phyloP scores from a whole-genome alignment of 2,329 filamentous ascomycete species.

The Alternaria tenuissima region DNA sequence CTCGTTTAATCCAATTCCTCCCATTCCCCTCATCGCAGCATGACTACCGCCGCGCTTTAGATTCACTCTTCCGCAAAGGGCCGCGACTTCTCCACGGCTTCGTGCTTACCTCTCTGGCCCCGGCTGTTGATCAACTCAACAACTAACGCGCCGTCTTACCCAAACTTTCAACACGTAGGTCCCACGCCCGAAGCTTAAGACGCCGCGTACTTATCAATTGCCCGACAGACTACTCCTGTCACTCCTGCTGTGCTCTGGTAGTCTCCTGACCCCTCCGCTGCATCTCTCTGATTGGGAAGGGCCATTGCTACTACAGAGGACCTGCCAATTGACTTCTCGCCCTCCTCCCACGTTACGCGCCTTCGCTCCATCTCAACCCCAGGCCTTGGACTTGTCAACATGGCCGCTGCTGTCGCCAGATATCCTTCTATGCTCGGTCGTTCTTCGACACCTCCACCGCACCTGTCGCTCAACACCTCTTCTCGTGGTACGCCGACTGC shows the following conservation, averaged over 20 bases:
- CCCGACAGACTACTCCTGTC: slow-evolving; percentile 21
- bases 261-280: slow-evolving; percentile 12
- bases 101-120: slow-evolving; percentile 18
- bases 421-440: slow-evolving; percentile 47
- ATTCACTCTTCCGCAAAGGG: slow-evolving; percentile 22
- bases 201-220: slow-evolving; percentile 26
- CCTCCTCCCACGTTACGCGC: slow-evolving; percentile 36
- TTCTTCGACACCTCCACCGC: slow-evolving; percentile 59
- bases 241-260: slow-evolving; percentile 25
- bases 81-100: slow-evolving; percentile 20
- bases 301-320: slow-evolving; percentile 9
- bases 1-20: slow-evolving; percentile 10
- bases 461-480: slow-evolving; percentile 66
- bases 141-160: slow-evolving; percentile 9
- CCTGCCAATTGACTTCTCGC: slow-evolving; percentile 11
- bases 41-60: slow-evolving; percentile 41
- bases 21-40: slow-evolving; percentile 6
- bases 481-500: slow-evolving; percentile 67
- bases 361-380: slow-evolving; percentile 29
- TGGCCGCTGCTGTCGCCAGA: slow-evolving; percentile 56
- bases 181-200: slow-evolving; percentile 9
- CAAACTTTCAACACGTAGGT: slow-evolving; percentile 19
- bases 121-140: slow-evolving; percentile 35
- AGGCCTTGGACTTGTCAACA: slow-evolving; percentile 31
- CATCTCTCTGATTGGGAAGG: slow-evolving; percentile 22